Percentiles rank a stretch among this genome's conserved stretches.
These are phyloP conservation scores for Serendipita vermifera DNA, from an alignment of 768 basidiomycete species.

Conservation along the genomic window DNA sequence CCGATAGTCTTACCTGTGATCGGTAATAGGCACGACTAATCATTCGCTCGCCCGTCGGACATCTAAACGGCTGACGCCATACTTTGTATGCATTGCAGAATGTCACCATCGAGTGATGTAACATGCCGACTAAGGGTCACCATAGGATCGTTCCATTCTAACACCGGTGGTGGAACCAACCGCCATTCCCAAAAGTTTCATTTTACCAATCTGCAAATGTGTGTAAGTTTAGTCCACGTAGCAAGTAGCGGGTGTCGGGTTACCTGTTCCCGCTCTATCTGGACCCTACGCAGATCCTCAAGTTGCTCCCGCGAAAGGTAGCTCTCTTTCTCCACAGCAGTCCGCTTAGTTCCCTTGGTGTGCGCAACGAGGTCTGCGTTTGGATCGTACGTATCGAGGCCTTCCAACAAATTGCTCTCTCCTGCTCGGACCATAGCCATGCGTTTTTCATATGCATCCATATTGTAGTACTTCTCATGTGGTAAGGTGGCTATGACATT, in stretches of 20 bases:
- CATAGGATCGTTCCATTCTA: constrained; percentile 46
- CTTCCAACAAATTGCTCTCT: constrained; percentile 58
- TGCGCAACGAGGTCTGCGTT: constrained; percentile 72
- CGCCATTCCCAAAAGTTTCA: constrained; percentile 82
- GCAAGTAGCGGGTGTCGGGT: not conserved
- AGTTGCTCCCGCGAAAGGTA: constrained; percentile 71
- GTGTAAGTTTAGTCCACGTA: not conserved
- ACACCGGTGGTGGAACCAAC: constrained; percentile 75
- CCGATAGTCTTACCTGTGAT: too few relatives aligned
- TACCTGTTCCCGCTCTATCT: constrained; percentile 76
- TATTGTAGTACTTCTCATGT: constrained; percentile 91
- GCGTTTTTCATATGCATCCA: constrained; percentile 68
- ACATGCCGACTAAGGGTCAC: too few relatives aligned
- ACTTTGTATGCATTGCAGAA: too few relatives aligned
- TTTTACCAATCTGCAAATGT: constrained; percentile 53
- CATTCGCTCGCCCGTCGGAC: too few relatives aligned
- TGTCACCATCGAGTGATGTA: too few relatives aligned
- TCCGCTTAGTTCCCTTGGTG: constrained; percentile 55
- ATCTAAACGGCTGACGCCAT: too few relatives aligned
- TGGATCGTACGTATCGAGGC: constrained; percentile 61
- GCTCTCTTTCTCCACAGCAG: constrained; percentile 50
- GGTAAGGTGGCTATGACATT: constrained; percentile 61
- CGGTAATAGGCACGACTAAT: too few relatives aligned
- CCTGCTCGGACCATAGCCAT: constrained; percentile 80
- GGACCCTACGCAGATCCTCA: constrained; percentile 65